Evolutionary conservation across 2,329 filamentous ascomycete genomes (phyloP), one percentile per base, ranked within the genome.

Genomic region (Cercospora sojina): DNA sequence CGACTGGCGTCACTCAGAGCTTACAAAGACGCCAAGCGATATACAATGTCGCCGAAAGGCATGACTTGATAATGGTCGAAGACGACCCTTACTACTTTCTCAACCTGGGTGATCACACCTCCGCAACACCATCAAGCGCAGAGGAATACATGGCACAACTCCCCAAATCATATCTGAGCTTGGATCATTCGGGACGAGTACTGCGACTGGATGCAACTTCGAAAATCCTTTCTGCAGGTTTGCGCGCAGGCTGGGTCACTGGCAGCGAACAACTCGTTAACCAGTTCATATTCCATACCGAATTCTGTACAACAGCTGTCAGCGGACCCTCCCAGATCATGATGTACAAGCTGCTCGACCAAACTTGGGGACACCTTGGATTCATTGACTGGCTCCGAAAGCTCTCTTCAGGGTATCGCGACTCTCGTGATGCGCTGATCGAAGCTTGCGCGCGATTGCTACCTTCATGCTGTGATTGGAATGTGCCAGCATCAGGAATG

Each of bases 101-200:
- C 12, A 70, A 72, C 5, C 64, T 68, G 13, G 53, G 49, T 5
- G 53, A 63, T 16, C 25, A 41, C 27, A 38, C 27, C 8, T 35
- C n/a, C 13, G 25, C 51, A 10, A 20, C 31, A 5, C 49, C 65
- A 8, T 25, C 63, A 0, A 51, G 10, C 3, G 18, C 64, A 13
- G 64, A 69, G 3, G 29, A 64, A 0, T 73, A 72, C 38, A 49
- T 74, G 8, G n/a, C 23, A 4, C 23, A 58, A 5, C 67, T 75
- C 1, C 64, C 67, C 3, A 41, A 67, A 1, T 79, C 77, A 0
- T 79, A 78, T 61, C 68, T 80, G 0, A 76, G 74, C 2, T 62
- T 80, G 9, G 79, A 80, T 49, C 64, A 59, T 0, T 74, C 70
- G 10, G 77, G 77, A 2, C 72, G 77, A 10, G 77, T 78, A 2